Evolutionary conservation across 208 protist species (phyloP).

Genomic region (Acanthamoeba polyphaga): DNA sequence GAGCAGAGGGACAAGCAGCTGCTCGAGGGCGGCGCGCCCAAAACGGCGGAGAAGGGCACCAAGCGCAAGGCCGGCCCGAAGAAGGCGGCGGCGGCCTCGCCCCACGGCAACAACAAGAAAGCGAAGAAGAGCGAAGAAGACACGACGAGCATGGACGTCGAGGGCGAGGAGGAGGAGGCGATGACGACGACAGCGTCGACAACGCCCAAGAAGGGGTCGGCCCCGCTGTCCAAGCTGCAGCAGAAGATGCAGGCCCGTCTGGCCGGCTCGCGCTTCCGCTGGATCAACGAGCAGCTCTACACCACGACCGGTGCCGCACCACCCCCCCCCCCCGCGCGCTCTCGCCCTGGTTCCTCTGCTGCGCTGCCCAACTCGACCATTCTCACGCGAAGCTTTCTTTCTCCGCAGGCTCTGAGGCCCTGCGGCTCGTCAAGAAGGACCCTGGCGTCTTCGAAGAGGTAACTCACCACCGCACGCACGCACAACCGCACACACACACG

Average conservation of each 20-base stretch:
- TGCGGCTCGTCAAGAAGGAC: constrained; percentile 47
- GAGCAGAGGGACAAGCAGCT: constrained; percentile 49
- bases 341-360: not conserved
- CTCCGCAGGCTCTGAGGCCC: not conserved
- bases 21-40: not conserved
- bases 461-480: not conserved
- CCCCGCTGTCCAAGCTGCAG: constrained; percentile 60
- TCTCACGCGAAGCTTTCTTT: constrained; percentile 16
- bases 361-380: not conserved
- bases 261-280: constrained; percentile 84
- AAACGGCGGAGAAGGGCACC: not conserved
- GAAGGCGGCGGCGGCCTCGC: not conserved
- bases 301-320: constrained; percentile 77
- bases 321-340: not conserved
- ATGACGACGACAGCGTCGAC: not conserved
- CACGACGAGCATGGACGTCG: not conserved
- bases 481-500: too few species aligned
- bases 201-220: not conserved
- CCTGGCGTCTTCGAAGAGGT: constrained; percentile 32
- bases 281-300: constrained; percentile 90
- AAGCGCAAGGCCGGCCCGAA: not conserved
- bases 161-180: not conserved
- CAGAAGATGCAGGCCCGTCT: constrained; percentile 81
- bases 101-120: not conserved
- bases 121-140: not conserved